These are phyloP conservation scores for Geranium incanum DNA, from an alignment of 441 rosid genomes.

Conservation along the genomic window DNA sequence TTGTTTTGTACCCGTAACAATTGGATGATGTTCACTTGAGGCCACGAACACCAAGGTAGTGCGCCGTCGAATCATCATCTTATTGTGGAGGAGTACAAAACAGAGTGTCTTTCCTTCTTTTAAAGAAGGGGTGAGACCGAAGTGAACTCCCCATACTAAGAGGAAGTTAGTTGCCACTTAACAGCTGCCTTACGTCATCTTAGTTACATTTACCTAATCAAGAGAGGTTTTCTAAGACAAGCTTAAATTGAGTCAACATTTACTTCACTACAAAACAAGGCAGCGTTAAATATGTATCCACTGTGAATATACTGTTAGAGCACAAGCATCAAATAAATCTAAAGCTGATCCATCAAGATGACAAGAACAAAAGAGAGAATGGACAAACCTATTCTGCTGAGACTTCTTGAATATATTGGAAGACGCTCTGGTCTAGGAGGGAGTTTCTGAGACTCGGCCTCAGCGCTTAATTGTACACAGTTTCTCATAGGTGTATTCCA, in stretches of 20 bases:
- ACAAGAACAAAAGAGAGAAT: not conserved
- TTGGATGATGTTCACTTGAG: no score
- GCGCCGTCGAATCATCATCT: no score
- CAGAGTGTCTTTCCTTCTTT: no score
- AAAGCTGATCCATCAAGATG: not conserved
- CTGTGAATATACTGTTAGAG: not conserved
- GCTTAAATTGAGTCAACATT: not conserved
- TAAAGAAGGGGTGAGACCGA: no score
- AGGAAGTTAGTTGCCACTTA: no score
- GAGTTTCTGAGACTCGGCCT: constrained; percentile 31
- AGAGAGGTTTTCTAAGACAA: not conserved
- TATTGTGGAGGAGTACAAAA: no score
- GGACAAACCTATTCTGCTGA: constrained; percentile 46
- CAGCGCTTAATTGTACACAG: constrained; percentile 44
- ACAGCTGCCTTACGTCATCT: no score
- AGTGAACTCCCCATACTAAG: no score
- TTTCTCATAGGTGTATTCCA: constrained; percentile 64
- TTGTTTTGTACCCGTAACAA: no score
- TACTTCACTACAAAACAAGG: not conserved
- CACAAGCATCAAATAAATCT: not conserved
- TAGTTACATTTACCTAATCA: no score
- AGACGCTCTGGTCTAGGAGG: constrained; percentile 63
- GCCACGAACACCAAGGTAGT: no score
- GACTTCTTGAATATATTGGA: constrained; percentile 49
- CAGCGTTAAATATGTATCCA: not conserved